Evolutionary conservation across 2,329 filamentous ascomycete species (phyloP).

Genomic region (Talaromyces funiculosus): DNA sequence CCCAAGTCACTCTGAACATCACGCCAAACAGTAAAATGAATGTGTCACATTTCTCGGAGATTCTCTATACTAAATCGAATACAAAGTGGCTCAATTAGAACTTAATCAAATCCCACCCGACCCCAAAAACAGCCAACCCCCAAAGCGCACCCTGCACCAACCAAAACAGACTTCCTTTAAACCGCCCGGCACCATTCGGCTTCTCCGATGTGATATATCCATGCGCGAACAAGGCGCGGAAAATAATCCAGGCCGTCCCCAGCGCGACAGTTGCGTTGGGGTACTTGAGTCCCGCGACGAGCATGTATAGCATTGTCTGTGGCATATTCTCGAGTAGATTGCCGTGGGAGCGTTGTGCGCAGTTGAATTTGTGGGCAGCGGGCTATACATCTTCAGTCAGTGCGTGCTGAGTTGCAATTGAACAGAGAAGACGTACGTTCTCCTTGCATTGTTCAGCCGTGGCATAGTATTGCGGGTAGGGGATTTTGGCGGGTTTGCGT

Average conservation of each 20-base stretch:
- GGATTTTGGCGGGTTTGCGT: conserved; percentile 50
- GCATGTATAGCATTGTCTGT: conserved; percentile 46
- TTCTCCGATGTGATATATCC: conserved; percentile 41
- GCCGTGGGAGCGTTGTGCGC: conserved; percentile 52
- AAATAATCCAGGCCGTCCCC: conserved; percentile 48
- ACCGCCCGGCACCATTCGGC: conserved; percentile 34
- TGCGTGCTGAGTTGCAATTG: too few relatives aligned
- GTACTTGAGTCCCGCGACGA: conserved; percentile 52
- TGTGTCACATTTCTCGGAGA: neutral
- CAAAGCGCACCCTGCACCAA: conserved; percentile 37
- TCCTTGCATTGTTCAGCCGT: conserved; percentile 49
- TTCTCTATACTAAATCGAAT: neutral
- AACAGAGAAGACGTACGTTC: conserved; percentile 31
- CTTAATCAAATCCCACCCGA: conserved; percentile 26
- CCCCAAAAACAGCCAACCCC: conserved; percentile 35
- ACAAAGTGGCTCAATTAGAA: conserved; percentile 11
- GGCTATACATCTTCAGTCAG: conserved; percentile 20
- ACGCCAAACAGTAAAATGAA: neutral
- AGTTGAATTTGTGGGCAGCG: conserved; percentile 46
- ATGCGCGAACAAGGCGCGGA: conserved; percentile 45
- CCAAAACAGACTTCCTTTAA: conserved; percentile 34
- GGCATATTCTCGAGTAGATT: conserved; percentile 57
- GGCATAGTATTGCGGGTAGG: conserved; percentile 56
- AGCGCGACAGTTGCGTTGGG: conserved; percentile 44
- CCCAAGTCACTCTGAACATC: neutral